These are phyloP conservation scores for Ogataea saltuana DNA, from an alignment of 805 yeast genomes.

Conservation along the genomic window DNA sequence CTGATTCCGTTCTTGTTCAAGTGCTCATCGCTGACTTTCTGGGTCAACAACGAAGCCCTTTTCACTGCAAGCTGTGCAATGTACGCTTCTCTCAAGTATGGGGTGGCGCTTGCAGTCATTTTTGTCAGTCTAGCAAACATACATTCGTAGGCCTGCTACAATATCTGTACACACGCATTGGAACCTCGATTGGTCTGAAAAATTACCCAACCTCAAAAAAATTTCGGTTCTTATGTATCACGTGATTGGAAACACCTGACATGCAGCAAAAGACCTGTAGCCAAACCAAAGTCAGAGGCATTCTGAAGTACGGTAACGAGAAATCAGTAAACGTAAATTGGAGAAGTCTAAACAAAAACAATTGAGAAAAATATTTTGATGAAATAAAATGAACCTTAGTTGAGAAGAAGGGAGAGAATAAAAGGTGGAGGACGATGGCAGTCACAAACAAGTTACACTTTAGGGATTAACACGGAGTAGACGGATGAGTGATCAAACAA, in stretches of 20 bases:
- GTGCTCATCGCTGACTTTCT: slow-evolving; percentile 57
- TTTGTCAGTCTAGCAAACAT: slow-evolving; percentile 3
- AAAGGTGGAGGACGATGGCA: slow-evolving; percentile 5
- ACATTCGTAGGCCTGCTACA: background rate
- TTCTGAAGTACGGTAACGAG: too few species aligned
- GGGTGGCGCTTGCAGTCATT: slow-evolving; percentile 8
- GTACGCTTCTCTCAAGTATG: slow-evolving; percentile 64
- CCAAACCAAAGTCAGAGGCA: too few species aligned
- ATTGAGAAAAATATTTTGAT: slow-evolving; percentile 2
- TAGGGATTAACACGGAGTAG: slow-evolving; percentile 2
- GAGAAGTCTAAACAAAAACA: slow-evolving; percentile 7
- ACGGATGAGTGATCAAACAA: slow-evolving; percentile 1
- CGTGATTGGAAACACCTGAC: background rate
- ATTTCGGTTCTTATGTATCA: background rate
- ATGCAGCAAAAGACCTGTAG: too few species aligned
- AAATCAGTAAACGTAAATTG: slow-evolving; percentile 6
- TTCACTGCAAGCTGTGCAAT: slow-evolving; percentile 90
- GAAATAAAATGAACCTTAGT: slow-evolving; percentile 5
- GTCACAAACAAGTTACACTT: slow-evolving; percentile 10
- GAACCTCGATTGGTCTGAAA: background rate
- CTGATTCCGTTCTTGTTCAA: slow-evolving; percentile 57
- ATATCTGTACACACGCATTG: background rate
- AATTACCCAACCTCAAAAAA: background rate
- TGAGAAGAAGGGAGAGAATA: slow-evolving; percentile 4
- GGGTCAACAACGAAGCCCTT: slow-evolving; percentile 78